Percentiles rank a stretch among this genome's conserved stretches.
Evolutionary conservation across 345 rosid genomes (phyloP).

Genomic region (Nasturtium officinale): DNA sequence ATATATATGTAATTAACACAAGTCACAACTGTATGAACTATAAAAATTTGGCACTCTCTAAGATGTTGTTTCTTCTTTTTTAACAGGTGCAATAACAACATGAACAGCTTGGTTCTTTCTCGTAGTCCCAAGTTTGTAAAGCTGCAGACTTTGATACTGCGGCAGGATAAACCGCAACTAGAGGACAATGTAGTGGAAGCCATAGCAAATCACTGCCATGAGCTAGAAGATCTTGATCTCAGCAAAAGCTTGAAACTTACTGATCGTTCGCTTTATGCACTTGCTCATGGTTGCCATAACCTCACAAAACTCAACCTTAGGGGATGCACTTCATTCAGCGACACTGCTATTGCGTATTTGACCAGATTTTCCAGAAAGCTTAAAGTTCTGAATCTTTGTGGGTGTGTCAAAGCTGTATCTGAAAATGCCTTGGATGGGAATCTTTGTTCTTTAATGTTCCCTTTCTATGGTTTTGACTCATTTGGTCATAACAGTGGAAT

Average conservation of each 20-base stretch:
- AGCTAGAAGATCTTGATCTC: conserved; percentile 84
- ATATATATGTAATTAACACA: too few species aligned
- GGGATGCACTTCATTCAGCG: conserved; percentile 80
- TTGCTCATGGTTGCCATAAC: conserved; percentile 83
- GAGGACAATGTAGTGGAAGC: conserved; percentile 78
- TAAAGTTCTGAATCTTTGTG: conserved; percentile 81
- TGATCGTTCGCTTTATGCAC: conserved; percentile 64
- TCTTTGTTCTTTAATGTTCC: neutral
- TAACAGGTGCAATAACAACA: conserved; percentile 76
- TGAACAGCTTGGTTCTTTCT: conserved; percentile 83
- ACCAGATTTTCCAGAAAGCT: conserved; percentile 62
- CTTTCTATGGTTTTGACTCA: neutral
- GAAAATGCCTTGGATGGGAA: conserved; percentile 79
- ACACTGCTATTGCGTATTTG: conserved; percentile 60
- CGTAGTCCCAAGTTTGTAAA: conserved; percentile 80
- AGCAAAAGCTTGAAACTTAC: conserved; percentile 94
- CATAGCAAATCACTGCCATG: conserved; percentile 79
- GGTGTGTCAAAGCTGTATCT: conserved; percentile 83
- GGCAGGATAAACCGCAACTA: conserved; percentile 92
- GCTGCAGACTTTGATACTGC: conserved; percentile 66
- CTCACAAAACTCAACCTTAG: conserved; percentile 90
- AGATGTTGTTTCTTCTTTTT: neutral
- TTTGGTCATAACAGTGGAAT: neutral
- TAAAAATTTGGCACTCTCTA: too few species aligned
- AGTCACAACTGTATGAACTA: too few species aligned